phyloP scores from a whole-genome alignment of 2,329 filamentous ascomycete genomes.

The Hawksworthiomyces lignivorus region DNA sequence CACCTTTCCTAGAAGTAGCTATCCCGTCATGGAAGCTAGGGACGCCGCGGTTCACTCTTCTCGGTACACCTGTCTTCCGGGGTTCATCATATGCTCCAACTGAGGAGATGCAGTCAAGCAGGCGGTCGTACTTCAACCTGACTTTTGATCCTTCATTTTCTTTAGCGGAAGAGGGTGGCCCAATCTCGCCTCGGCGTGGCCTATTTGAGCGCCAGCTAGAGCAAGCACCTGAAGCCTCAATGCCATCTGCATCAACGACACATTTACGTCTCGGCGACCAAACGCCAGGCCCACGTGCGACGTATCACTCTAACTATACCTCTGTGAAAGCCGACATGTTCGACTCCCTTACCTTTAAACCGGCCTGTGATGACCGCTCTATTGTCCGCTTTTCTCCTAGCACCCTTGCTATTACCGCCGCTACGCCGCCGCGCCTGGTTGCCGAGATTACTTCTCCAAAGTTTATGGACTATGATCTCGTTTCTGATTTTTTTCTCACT shows the following conservation, averaged over 20 bases:
- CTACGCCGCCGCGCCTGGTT: constrained; percentile 82
- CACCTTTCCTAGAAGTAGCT: constrained; percentile 55
- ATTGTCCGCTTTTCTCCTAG: constrained; percentile 74
- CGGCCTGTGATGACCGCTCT: constrained; percentile 66
- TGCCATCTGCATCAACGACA: constrained; percentile 19
- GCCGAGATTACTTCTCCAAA: constrained; percentile 94
- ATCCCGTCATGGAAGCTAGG: constrained; percentile 83
- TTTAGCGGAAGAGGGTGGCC: constrained; percentile 23
- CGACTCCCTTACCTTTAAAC: constrained; percentile 70
- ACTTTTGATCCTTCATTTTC: constrained; percentile 24
- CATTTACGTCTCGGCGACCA: constrained; percentile 23
- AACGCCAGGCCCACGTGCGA: neutral
- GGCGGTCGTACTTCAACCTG: constrained; percentile 25
- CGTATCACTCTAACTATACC: constrained; percentile 39
- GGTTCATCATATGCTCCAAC: constrained; percentile 74
- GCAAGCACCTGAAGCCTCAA: neutral
- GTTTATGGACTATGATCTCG: constrained; percentile 91
- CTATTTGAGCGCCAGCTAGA: constrained; percentile 2
- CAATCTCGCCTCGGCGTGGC: constrained; percentile 7
- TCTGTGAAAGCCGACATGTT: constrained; percentile 70
- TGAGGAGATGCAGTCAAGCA: constrained; percentile 61
- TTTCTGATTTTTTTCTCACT: constrained; percentile 96
- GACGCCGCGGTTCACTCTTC: constrained; percentile 68
- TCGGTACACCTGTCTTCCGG: constrained; percentile 68
- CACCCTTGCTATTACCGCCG: constrained; percentile 72